Evolutionary conservation across 306 rosid genomes (phyloP), one percentile per base, ranked within the genome.

Genomic region (Medicago ruthenica): DNA sequence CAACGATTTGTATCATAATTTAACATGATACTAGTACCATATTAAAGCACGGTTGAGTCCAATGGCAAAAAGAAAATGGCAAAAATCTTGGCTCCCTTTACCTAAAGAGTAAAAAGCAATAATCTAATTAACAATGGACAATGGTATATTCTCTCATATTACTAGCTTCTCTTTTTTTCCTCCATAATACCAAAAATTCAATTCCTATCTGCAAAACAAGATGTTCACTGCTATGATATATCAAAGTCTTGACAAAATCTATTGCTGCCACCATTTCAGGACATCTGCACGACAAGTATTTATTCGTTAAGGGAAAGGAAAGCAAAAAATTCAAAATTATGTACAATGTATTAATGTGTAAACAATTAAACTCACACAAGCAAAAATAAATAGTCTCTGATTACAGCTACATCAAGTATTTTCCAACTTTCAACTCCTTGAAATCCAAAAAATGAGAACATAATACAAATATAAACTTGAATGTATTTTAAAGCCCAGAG

Each of bases 131-230:
- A 60, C 66, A 60, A 27, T 59, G 12, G 41, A 60, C 17, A 60
- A 12, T 60, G 42, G 41, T 31, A 60, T 13, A 55, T 20, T 18
- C 34, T 27, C 42, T 34, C 67, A 39, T 31, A 61, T 61, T 61
- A 34, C 3, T 36, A 2, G 14, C 15, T 61, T 61, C 8, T 61
- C 21, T 14, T 20, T n/a, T 20, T 65, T 68, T 47, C 67, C 71
- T 73, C 22, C 75, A 75, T 79, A 81, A 47, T 58, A 70, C 18
- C 62, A 81, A 66, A 11, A 85, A 74, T 58, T 70, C 81, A 85
- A 74, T 64, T 70, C 83, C 83, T 47, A 53, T 64, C 61, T n/a
- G 85, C 80, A 42, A 80, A 71, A 18, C 65, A 48, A 45, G 41
- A 31, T 53, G n/a, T 20, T 22, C 17, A n/a, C 67, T 60, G 54